These are phyloP conservation scores for Fusarium falciforme DNA, from an alignment of 2,329 filamentous ascomycete species.

Conservation along the genomic window DNA sequence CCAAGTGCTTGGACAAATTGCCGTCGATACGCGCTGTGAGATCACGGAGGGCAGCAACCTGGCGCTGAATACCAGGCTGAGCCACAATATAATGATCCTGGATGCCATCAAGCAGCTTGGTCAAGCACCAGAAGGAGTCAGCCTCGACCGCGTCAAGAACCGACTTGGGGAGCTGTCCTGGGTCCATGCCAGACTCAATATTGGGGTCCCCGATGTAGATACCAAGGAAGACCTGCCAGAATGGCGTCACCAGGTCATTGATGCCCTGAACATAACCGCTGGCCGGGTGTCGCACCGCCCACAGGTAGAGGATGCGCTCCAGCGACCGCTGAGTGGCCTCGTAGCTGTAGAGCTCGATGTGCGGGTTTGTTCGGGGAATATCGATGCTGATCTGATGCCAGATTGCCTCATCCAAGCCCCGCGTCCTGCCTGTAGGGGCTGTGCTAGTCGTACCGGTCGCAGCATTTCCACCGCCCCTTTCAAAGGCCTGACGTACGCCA, in stretches of 20 bases:
- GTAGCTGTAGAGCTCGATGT: conserved; percentile 93
- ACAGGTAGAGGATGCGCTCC: conserved; percentile 95
- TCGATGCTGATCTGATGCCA: conserved; percentile 99
- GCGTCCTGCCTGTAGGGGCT: conserved; percentile 57
- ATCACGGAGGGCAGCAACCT: conserved; percentile 89
- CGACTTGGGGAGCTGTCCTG: conserved; percentile 88
- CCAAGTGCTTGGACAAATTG: conserved; percentile 85
- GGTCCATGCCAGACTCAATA: conserved; percentile 95
- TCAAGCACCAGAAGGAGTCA: conserved; percentile 98
- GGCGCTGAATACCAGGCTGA: conserved; percentile 94
- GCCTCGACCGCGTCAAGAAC: conserved; percentile 97
- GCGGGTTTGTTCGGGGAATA: conserved; percentile 94
- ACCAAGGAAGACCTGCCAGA: conserved; percentile 97
- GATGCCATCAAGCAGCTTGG: conserved; percentile 97
- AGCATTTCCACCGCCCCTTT: conserved; percentile 70
- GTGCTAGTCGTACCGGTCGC: conserved; percentile 57
- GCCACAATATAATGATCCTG: conserved; percentile 99
- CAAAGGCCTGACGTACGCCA: conserved; percentile 81
- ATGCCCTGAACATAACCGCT: conserved; percentile 99
- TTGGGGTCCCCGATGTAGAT: conserved; percentile 95
- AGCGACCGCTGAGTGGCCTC: conserved; percentile 95
- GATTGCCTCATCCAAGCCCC: conserved; percentile 92
- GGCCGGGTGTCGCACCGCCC: conserved; percentile 96
- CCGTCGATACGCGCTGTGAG: conserved; percentile 91
- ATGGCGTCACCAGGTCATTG: conserved; percentile 96